phyloP scores from a whole-genome alignment of 1,284 basidiomycete species.

The Moesziomyces sp. region DNA sequence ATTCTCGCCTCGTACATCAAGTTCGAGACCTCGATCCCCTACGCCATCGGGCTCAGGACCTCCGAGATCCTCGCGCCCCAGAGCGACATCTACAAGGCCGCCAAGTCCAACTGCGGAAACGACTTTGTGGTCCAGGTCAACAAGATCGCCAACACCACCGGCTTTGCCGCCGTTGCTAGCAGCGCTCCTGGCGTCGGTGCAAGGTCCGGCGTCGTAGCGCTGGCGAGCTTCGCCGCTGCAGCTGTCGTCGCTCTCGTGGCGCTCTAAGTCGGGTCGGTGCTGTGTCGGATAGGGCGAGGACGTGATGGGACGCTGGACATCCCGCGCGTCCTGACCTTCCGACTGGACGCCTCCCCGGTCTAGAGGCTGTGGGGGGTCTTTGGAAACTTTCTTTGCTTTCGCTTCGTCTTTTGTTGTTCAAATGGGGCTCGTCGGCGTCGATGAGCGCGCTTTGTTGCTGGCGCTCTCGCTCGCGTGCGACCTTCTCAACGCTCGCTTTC shows the following conservation, averaged over 20 bases:
- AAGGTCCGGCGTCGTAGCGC: slow-evolving; percentile 5
- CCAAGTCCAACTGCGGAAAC: slow-evolving; percentile 45
- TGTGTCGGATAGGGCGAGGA: too few species aligned
- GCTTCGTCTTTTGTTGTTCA: too few species aligned
- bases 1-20: slow-evolving; percentile 60
- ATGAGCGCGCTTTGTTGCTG: not conserved
- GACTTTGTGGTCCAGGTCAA: slow-evolving; percentile 50
- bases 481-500: not conserved
- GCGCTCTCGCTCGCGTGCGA: not conserved
- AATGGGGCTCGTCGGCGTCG: not conserved
- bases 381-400: too few species aligned
- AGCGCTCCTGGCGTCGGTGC: slow-evolving; percentile 7
- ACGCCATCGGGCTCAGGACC: slow-evolving; percentile 57
- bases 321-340: too few species aligned
- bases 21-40: slow-evolving; percentile 61
- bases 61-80: slow-evolving; percentile 52
- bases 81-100: slow-evolving; percentile 54
- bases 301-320: too few species aligned
- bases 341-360: not conserved
- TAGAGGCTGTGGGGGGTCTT: not conserved
- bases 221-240: slow-evolving; percentile 10
- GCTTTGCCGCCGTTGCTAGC: slow-evolving; percentile 46
- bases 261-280: slow-evolving; percentile 3
- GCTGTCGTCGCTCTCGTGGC: slow-evolving; percentile 25
- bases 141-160: slow-evolving; percentile 49